Evolutionary conservation across 352 stramenopile genomes (phyloP), one percentile per base, ranked within the genome.

Genomic region (Phytophthora hibernalis): DNA sequence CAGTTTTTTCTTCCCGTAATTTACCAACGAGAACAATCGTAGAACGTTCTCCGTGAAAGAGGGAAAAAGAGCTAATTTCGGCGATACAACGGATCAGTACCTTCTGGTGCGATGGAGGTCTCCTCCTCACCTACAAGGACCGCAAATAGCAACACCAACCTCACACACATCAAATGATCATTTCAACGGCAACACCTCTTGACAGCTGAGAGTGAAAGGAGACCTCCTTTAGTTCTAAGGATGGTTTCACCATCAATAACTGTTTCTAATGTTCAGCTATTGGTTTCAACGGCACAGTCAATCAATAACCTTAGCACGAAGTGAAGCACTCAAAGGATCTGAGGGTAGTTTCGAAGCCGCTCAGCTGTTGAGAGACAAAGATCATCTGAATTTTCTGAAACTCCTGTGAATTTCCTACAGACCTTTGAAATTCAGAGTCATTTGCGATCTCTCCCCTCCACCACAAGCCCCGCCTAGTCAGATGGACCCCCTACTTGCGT

Each of bases 1-100:
- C 48, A 76, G 37, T 60, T 60, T 60, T 60, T 60, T 13, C 53
- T 62, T 20, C 15, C 44, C 55, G 44, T 63, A 63, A 55, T 63
- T 63, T 63, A 63, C 31, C 55, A 31, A 16, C 30, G 43, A 63
- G 44, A 54, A 18, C 10, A 53, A 16, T 2, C 18, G 9, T 53
- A 37, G 6, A 45, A 11, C 31, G 16, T 49, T 28, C 35, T 62
- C 35, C 54, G n/a, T 54, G 28, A 62, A 37, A 37, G 31, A 37
- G 33, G 33, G 16, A 5, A n/a, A 62, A 37, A 37, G 31, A 37
- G 33, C 10, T 38, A 5, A n/a, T 38, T 38, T 38, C 56, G 8
- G 20, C 35, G 21, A 64, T 18, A 37, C 8, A 13, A 43, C 33
- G 35, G 35, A 22, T 64, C 31, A 64, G 21, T 54, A 55, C 13